These are phyloP conservation scores for Artemisia tridentata DNA, from an alignment of 129 eudicot genomes.

Conservation along the genomic window DNA sequence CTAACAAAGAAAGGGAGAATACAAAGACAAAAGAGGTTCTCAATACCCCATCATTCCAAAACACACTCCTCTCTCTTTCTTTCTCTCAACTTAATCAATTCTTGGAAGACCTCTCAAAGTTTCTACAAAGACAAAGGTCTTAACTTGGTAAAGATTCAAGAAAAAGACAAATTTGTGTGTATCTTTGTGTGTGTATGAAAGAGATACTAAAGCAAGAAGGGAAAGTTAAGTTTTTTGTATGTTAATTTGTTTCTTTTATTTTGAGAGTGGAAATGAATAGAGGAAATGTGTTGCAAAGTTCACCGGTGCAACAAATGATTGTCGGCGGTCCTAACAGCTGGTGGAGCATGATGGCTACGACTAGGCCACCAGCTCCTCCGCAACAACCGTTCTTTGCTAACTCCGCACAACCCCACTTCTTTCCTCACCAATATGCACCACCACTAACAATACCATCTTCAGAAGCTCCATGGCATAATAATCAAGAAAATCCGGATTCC, in stretches of 20 bases:
- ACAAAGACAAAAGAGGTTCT: constrained; percentile 54
- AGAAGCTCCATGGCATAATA: constrained; percentile 48
- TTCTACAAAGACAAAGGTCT: constrained; percentile 45
- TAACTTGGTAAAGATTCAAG: constrained; percentile 29
- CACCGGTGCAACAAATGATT: constrained; percentile 81
- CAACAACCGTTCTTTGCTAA: constrained; percentile 36
- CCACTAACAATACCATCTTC: constrained; percentile 29
- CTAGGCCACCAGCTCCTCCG: constrained; percentile 32
- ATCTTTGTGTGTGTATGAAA: not conserved
- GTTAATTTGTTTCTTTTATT: not conserved
- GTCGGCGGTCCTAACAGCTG: constrained; percentile 62
- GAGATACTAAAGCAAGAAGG: constrained; percentile 20
- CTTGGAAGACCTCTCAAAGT: constrained; percentile 48
- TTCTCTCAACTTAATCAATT: constrained; percentile 42
- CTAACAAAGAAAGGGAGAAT: constrained; percentile 52
- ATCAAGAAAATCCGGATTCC: constrained; percentile 61
- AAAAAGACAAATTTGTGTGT: constrained; percentile 16
- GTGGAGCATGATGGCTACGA: constrained; percentile 59
- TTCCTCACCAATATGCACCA: constrained; percentile 37
- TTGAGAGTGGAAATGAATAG: constrained; percentile 52
- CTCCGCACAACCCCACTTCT: constrained; percentile 28
- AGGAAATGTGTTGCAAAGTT: constrained; percentile 61
- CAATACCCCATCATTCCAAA: constrained; percentile 62
- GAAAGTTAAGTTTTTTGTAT: constrained; percentile 24
- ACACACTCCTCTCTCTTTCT: constrained; percentile 33